A percentile compares a stretch with the other conserved stretches of the same genome.
Evolutionary conservation across 306 rosid species (phyloP).

Genomic region (Cicer arietinum): DNA sequence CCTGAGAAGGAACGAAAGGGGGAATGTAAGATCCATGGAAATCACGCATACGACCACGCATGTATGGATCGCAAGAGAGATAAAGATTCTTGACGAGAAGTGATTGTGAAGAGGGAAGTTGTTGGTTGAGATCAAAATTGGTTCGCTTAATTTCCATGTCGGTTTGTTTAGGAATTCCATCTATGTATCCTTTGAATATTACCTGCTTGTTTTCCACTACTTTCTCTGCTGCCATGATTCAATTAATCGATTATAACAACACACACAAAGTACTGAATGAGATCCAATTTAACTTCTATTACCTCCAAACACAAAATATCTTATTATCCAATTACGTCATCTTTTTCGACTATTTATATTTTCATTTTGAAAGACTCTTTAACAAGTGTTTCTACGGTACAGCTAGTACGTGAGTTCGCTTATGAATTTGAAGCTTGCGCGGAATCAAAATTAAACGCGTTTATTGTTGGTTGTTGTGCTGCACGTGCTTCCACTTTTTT

Average conservation of each 20-base stretch:
- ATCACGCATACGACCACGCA: constrained; percentile 64
- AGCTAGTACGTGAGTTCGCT: no score
- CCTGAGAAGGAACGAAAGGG: constrained; percentile 52
- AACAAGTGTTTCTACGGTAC: no score
- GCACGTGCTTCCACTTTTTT: no score
- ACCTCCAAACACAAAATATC: no score
- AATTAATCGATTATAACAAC: no score
- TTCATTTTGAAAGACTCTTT: no score
- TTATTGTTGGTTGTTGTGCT: no score
- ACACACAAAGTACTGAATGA: no score
- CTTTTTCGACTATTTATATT: no score
- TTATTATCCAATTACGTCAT: no score
- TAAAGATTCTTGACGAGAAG: constrained; percentile 53
- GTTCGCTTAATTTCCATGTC: constrained; percentile 47
- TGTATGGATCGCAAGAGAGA: constrained; percentile 60
- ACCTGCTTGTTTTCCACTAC: constrained; percentile 49
- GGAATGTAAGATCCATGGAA: constrained; percentile 55
- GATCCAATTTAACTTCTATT: no score
- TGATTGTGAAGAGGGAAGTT: neutral
- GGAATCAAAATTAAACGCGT: neutral
- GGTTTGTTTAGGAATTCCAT: constrained; percentile 44
- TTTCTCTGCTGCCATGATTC: neutral
- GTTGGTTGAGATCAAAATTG: neutral
- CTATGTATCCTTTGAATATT: constrained; percentile 47
- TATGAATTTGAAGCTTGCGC: neutral